Base-by-base conservation (phyloP, 352 stramenopile genomes). In the Phytophthora pini region DNA sequence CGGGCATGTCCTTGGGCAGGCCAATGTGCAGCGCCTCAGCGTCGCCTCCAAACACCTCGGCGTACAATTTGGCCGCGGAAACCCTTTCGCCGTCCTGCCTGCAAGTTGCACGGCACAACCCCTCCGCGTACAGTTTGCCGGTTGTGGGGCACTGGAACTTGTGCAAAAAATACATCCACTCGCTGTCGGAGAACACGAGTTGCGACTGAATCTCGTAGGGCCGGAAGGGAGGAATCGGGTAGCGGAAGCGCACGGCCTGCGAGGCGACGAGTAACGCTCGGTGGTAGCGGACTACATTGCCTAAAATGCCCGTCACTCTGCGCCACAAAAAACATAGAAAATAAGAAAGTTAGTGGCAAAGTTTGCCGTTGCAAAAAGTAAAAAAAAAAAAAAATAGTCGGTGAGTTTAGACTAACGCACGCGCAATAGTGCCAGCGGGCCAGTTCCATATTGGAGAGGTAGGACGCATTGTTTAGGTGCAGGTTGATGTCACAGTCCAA, bases 391-490 rank as follows among this genome's bases (percentile, higher is more conserved):
- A 43, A 22, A 41, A 20, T 50, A 34, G 26, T 26, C 17, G 17
- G 17, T 20, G 17, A 56, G 32, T 46, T 56, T 46, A 17, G 50
- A 80, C 79, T 0, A 79, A 77, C 77, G 55, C 72, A 94, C 86
- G 82, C 83, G 9, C 71, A 82, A 46, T 90, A 84, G 56, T 94
- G 82, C 88, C 88, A 96, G 12, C 88, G 84, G 17, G 88, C 88
- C 27, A 96, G 82, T 68, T 96, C 88, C 75, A 88, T 93, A 59
- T 76, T 84, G 74, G 81, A 94, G 45, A 95, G 66, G 55, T 92
- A 95, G 12, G 82, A 81, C 5, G 88, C 72, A 61, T 96, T 96
- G 79, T 96, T 96, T 8, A 95, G 64, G 60, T 96, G 88, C 45
- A 94, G 12, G 53, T 95, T 95, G 61, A 94, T 57, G 59, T 95